phyloP scores from a whole-genome alignment of 2,329 filamentous ascomycete species.

The Penicillium janthinellum region DNA sequence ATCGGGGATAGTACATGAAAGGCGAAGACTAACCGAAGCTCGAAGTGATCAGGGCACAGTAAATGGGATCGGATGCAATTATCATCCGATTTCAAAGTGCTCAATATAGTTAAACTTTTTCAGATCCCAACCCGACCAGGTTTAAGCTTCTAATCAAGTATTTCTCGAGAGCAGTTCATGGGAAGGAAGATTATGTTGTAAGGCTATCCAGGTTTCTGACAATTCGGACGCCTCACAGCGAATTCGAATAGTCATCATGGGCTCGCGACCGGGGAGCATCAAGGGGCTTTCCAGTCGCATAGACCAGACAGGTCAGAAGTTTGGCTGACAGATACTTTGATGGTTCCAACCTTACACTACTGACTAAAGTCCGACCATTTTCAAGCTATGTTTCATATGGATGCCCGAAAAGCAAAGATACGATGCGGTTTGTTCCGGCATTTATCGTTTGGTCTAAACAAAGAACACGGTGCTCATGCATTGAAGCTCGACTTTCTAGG shows the following conservation, averaged over 20 bases:
- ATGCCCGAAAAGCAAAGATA: background rate
- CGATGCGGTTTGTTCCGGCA: background rate
- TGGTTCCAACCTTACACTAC: background rate
- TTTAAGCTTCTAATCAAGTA: too few species aligned
- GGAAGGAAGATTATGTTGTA: too few species aligned
- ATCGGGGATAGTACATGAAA: too few species aligned
- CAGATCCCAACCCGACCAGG: too few species aligned
- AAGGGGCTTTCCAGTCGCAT: background rate
- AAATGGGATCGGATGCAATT: too few species aligned
- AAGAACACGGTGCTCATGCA: background rate
- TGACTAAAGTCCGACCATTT: background rate
- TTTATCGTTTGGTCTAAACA: background rate
- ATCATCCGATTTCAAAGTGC: too few species aligned
- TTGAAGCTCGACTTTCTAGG: background rate
- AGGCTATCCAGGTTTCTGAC: background rate
- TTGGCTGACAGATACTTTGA: background rate
- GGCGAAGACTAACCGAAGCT: too few species aligned
- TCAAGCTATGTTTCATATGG: background rate
- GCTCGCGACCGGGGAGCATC: background rate
- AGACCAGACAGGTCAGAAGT: background rate
- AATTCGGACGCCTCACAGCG: background rate
- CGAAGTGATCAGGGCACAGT: too few species aligned
- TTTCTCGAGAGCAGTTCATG: too few species aligned
- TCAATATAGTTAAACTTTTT: too few species aligned
- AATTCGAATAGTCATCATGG: too few species aligned